phyloP scores from a whole-genome alignment of 1,284 basidiomycete genomes.

The Cerrena zonata region DNA sequence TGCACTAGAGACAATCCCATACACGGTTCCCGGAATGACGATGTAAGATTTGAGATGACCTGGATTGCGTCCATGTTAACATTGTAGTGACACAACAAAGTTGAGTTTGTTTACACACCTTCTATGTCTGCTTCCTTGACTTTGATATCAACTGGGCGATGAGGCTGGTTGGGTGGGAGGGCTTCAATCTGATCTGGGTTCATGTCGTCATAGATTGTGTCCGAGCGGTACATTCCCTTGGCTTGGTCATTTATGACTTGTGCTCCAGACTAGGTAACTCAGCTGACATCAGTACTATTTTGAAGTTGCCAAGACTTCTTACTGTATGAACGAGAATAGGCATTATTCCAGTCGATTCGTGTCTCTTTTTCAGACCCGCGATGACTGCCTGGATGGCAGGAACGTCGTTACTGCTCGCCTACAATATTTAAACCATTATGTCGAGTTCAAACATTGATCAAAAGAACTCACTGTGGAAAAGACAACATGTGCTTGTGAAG shows the following conservation, averaged over 20 bases:
- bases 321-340: constrained; percentile 51
- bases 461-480: constrained; percentile 13
- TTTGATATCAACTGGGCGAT: constrained; percentile 35
- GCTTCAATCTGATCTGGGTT: constrained; percentile 33
- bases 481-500: constrained; percentile 17
- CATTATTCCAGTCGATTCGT: constrained; percentile 33
- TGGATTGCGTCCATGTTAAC: constrained; percentile 13
- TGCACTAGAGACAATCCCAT: constrained; percentile 35
- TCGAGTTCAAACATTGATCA: not conserved
- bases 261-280: constrained; percentile 8
- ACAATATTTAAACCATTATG: constrained; percentile 7
- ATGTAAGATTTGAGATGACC: constrained; percentile 42
- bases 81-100: not conserved
- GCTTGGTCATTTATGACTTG: constrained; percentile 22
- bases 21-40: constrained; percentile 42
- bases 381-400: constrained; percentile 37
- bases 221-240: constrained; percentile 25
- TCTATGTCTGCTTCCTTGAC: constrained; percentile 32
- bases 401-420: constrained; percentile 18
- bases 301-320: too few relatives aligned
- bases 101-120: too few relatives aligned
- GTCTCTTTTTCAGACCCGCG: constrained; percentile 37
- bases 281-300: not conserved
- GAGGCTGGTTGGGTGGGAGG: constrained; percentile 28
- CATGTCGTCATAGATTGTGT: constrained; percentile 34